Base-by-base conservation (phyloP, 345 rosid genomes). In the Durio zibethinus region DNA sequence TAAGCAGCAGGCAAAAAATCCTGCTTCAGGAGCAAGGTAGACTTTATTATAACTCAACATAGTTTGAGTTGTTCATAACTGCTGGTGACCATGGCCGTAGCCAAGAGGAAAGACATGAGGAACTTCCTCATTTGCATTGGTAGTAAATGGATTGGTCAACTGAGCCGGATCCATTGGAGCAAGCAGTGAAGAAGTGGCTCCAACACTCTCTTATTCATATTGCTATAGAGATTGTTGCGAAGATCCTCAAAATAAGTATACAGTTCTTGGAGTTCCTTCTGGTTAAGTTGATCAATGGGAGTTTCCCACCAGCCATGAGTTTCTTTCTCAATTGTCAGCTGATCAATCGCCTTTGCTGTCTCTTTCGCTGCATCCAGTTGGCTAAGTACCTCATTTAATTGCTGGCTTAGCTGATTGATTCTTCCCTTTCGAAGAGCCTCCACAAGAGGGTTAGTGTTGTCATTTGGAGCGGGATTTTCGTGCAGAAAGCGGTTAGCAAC, bases 401-500 rank as follows among this genome's bases (percentile, higher is more conserved):
- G 52, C 52, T 50, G 57, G 57, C 45, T 81, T 31, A 81, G 76
- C 6, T 82, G 63, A 23, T 80, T 10, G 16, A 81, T 81, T 71
- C 31, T 77, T 21, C 12, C 21, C 31, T 35, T 74, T 10, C 81
- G 59, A 48, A 74, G 84, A 60, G 83, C 88, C 83, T 83, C 89
- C 0, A 84, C 76, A 1, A 84, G 80, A 9, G 83, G 70, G 10
- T 20, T 48, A 0, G 80, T 65, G 7, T 36, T 33, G 25, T 69
- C 73, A 21, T 31, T 29, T 4, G 65, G 21, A 10, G 53, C 29
- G 0, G 74, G 42, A 35, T 43, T 62, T 1, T 12, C 27, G 4
- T 80, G 71, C 4, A 80, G 29, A 67, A 80, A 80, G 33, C 83
- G 82, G 7, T 53, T 76, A 8, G 68, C 69, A 11, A 77, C 65